phyloP scores from a whole-genome alignment of 2,329 filamentous ascomycete species.

The Didymella glomerata region DNA sequence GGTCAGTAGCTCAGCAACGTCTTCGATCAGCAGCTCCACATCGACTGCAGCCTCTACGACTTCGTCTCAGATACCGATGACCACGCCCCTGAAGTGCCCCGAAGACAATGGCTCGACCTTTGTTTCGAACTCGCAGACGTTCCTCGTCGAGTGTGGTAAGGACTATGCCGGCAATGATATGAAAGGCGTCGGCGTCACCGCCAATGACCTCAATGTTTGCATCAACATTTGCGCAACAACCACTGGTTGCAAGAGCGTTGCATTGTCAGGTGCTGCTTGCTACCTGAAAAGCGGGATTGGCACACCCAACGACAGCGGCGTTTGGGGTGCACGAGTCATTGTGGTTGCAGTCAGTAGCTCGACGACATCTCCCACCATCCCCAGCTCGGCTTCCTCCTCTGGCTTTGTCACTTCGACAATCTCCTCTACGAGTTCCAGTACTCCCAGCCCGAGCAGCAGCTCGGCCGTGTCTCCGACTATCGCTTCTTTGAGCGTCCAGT shows the following conservation, averaged over 20 bases:
- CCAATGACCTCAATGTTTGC: slow-evolving; percentile 7
- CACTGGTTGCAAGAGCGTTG: slow-evolving; percentile 7
- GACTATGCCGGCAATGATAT: slow-evolving; percentile 15
- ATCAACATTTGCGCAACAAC: slow-evolving; percentile 12
- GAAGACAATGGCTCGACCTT: slow-evolving; percentile 5
- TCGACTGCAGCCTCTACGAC: slow-evolving; percentile 1
- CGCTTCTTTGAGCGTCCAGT: not conserved
- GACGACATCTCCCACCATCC: not conserved
- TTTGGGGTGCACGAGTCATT: slow-evolving; percentile 10
- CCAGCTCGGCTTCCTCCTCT: not conserved
- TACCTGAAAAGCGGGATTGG: slow-evolving; percentile 15
- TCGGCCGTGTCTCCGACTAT: not conserved
- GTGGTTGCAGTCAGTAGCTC: not conserved
- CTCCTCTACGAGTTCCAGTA: not conserved
- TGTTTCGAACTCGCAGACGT: slow-evolving; percentile 7
- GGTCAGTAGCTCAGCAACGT: not conserved
- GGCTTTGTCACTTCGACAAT: not conserved
- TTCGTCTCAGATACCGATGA: not conserved
- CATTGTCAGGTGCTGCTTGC: slow-evolving; percentile 13
- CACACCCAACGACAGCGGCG: slow-evolving; percentile 4
- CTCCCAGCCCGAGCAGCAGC: not conserved
- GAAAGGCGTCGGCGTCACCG: not conserved
- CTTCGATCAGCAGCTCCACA: not conserved
- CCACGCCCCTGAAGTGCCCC: slow-evolving; percentile 12
- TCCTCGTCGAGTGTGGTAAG: slow-evolving; percentile 13